phyloP scores from a whole-genome alignment of 2,329 filamentous ascomycete genomes.

The Scytalidium lignicola region DNA sequence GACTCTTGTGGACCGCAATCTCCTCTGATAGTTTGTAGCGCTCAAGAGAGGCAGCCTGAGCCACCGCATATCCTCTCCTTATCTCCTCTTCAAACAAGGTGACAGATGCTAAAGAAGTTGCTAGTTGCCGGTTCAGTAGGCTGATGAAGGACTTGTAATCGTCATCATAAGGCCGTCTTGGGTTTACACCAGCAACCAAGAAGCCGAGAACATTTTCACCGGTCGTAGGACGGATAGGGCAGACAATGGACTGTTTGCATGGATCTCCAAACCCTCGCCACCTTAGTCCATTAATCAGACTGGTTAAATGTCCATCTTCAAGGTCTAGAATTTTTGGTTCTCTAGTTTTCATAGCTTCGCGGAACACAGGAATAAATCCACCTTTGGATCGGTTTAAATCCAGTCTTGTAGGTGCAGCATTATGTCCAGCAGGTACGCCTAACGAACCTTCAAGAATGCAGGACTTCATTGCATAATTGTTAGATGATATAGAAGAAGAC shows the following conservation, averaged over 20 bases:
- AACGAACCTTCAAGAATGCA: conserved; percentile 67
- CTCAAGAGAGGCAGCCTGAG: conserved; percentile 67
- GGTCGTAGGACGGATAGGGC: conserved; percentile 70
- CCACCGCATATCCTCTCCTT: conserved; percentile 63
- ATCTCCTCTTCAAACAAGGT: conserved; percentile 81
- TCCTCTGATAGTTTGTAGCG: conserved; percentile 19
- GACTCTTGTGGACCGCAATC: conserved; percentile 17
- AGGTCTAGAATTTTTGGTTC: conserved; percentile 62
- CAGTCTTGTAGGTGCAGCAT: conserved; percentile 52
- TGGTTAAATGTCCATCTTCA: conserved; percentile 59
- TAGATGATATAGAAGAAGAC: conserved; percentile 63
- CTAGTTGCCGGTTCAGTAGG: conserved; percentile 67
- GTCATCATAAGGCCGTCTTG: conserved; percentile 69
- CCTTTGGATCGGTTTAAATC: conserved; percentile 65
- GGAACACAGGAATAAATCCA: conserved; percentile 71
- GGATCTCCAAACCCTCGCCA: conserved; percentile 68
- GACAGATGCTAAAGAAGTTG: conserved; percentile 74
- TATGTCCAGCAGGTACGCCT: conserved; percentile 61
- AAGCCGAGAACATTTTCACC: conserved; percentile 35
- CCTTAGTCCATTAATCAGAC: conserved; percentile 60
- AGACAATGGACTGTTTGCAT: conserved; percentile 66
- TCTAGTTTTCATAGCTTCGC: conserved; percentile 64
- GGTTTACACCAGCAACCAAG: conserved; percentile 70
- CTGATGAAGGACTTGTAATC: conserved; percentile 75
- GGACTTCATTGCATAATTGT: conserved; percentile 55